These are phyloP conservation scores for Monilinia fructigena DNA, from an alignment of 2,329 filamentous ascomycete species.

Conservation along the genomic window DNA sequence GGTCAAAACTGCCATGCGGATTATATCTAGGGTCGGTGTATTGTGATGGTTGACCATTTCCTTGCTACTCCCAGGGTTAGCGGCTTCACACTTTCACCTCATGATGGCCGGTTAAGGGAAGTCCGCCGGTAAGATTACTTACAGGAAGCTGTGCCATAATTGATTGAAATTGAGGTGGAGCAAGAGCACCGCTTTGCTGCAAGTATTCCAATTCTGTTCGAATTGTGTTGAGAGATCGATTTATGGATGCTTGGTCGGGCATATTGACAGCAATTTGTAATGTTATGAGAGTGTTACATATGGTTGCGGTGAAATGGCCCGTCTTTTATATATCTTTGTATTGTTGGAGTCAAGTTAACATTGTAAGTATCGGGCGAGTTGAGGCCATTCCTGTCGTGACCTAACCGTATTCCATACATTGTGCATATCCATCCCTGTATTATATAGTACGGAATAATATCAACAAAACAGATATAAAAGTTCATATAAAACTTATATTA, in stretches of 20 bases:
- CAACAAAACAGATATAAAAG: too few species aligned
- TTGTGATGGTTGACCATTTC: slow-evolving; percentile 32
- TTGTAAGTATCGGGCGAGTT: too few species aligned
- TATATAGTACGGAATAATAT: too few species aligned
- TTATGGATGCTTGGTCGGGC: slow-evolving; percentile 36
- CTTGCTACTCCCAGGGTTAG: slow-evolving; percentile 25
- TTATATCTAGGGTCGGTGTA: slow-evolving; percentile 38
- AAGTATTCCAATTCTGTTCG: slow-evolving; percentile 38
- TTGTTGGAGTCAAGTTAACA: too few species aligned
- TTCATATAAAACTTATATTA: too few species aligned
- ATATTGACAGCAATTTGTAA: slow-evolving; percentile 25
- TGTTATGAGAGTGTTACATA: neutral
- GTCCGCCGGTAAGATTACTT: neutral
- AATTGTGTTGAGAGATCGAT: slow-evolving; percentile 35
- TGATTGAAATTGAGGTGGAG: slow-evolving; percentile 37
- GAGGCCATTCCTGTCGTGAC: too few species aligned
- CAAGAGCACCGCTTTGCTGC: slow-evolving; percentile 37
- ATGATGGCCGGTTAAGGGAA: neutral
- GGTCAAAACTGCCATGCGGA: slow-evolving; percentile 30
- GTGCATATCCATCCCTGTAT: too few species aligned
- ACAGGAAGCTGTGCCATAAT: slow-evolving; percentile 42
- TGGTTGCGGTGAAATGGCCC: too few species aligned
- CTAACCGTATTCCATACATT: too few species aligned
- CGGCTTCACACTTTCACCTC: neutral
- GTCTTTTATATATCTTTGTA: neutral